These are phyloP conservation scores for Umbelopsis vinacea DNA, from an alignment of 192 early-diverging fungal genomes.

Conservation along the genomic window DNA sequence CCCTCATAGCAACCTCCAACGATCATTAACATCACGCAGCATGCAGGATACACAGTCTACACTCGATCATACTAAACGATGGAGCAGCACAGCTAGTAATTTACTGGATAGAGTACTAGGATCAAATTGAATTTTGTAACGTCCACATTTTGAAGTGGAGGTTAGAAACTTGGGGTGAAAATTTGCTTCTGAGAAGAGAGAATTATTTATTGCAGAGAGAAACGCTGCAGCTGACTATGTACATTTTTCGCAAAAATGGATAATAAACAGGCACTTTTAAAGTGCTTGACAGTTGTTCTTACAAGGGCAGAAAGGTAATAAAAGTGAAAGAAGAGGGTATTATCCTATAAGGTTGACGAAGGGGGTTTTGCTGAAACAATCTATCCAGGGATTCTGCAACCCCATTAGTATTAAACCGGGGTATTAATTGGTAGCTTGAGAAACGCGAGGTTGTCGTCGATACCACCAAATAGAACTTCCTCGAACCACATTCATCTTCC, in stretches of 20 bases:
- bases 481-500: constrained; percentile 36
- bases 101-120: constrained; percentile 18
- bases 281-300: background rate
- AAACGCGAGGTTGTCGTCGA: constrained; percentile 14
- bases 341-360: background rate
- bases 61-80: constrained; percentile 9
- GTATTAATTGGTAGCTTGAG: constrained; percentile 1
- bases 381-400: background rate
- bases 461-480: constrained; percentile 43
- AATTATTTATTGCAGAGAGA: constrained; percentile 10
- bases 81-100: constrained; percentile 19
- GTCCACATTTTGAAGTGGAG: background rate
- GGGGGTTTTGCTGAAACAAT: background rate
- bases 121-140: constrained; percentile 6
- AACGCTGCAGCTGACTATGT: constrained; percentile 11
- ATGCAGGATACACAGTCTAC: constrained; percentile 1
- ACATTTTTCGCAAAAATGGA: background rate
- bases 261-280: background rate
- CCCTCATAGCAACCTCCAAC: background rate
- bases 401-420: background rate
- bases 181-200: background rate
- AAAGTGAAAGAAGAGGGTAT: constrained; percentile 5
- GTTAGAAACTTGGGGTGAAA: too few relatives aligned
- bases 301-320: constrained; percentile 1
- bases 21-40: constrained; percentile 9